A percentile compares a stretch with the other conserved stretches of the same genome.
Conservation (phyloP, 768 basidiomycete species). For the Amanita pallidorosea region DNA sequence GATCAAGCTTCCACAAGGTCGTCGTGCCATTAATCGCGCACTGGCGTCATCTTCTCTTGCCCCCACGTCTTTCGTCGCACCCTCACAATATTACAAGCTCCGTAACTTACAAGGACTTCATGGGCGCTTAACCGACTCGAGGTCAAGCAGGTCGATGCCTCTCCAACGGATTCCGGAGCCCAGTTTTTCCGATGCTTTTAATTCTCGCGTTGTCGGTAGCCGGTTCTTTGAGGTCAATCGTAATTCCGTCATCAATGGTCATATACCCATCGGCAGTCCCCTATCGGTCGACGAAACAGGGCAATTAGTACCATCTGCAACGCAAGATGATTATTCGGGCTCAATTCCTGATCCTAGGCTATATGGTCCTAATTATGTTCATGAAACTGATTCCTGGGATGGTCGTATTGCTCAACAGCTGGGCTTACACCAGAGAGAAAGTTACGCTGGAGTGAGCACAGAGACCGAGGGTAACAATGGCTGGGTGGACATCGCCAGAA, state of each 20-base stretch:
- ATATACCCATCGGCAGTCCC: constrained; percentile 50
- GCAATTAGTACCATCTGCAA: constrained; percentile 27
- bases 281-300: constrained; percentile 43
- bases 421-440: background rate
- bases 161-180: constrained; percentile 12
- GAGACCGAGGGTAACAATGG: constrained; percentile 28
- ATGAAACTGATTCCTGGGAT: constrained; percentile 20
- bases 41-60: constrained; percentile 58
- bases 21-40: constrained; percentile 50
- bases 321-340: constrained; percentile 15
- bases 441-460: constrained; percentile 2
- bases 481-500: constrained; percentile 50
- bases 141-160: constrained; percentile 13
- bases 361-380: constrained; percentile 45
- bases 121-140: constrained; percentile 41
- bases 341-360: constrained; percentile 42
- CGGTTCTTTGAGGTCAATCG: constrained; percentile 66
- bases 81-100: constrained; percentile 72
- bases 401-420: constrained; percentile 12
- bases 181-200: constrained; percentile 47
- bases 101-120: constrained; percentile 50
- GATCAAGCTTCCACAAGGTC: constrained; percentile 25
- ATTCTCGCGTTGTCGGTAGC: constrained; percentile 53
- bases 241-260: constrained; percentile 44
- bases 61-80: constrained; percentile 71